Evolutionary conservation across 1,139 yeast genomes (phyloP).

Genomic region (Wickerhamomyces sp.): DNA sequence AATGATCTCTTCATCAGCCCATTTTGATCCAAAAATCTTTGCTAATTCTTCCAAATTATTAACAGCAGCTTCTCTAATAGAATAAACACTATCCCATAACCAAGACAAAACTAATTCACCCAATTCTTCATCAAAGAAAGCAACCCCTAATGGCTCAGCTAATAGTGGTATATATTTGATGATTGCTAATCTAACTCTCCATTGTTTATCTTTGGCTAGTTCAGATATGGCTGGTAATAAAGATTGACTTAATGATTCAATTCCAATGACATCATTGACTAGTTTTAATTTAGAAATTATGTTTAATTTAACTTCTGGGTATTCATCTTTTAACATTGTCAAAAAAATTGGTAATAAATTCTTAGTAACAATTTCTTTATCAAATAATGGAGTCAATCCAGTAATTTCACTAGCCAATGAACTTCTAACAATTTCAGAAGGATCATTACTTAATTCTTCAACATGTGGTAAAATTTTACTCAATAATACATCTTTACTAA

Average conservation of each 20-base stretch:
- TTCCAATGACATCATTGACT: constrained; percentile 93
- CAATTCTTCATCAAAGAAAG: constrained; percentile 87
- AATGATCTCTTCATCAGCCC: constrained; percentile 87
- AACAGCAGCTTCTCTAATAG: constrained; percentile 96
- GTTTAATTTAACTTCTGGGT: constrained; percentile 92
- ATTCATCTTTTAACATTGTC: constrained; percentile 93
- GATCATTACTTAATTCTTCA: constrained; percentile 80
- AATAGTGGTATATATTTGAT: constrained; percentile 94
- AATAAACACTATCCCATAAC: constrained; percentile 97
- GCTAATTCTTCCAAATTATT: constrained; percentile 75
- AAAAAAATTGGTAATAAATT: constrained; percentile 82
- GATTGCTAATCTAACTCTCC: constrained; percentile 97
- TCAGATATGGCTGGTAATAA: constrained; percentile 94
- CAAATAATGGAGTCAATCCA: constrained; percentile 79
- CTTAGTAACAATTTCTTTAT: constrained; percentile 80
- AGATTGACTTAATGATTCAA: constrained; percentile 78
- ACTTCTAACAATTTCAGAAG: constrained; percentile 88
- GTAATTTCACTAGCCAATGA: constrained; percentile 88
- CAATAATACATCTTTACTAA: constrained; percentile 50
- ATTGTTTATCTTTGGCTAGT: constrained; percentile 91
- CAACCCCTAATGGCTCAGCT: constrained; percentile 93
- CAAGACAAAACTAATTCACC: constrained; percentile 91
- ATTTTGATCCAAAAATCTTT: constrained; percentile 81
- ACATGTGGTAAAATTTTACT: constrained; percentile 79
- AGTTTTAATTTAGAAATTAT: constrained; percentile 88